These are phyloP conservation scores for Rhexocercosporidium sp. DNA, from an alignment of 2,329 filamentous ascomycete genomes.

Conservation along the genomic window DNA sequence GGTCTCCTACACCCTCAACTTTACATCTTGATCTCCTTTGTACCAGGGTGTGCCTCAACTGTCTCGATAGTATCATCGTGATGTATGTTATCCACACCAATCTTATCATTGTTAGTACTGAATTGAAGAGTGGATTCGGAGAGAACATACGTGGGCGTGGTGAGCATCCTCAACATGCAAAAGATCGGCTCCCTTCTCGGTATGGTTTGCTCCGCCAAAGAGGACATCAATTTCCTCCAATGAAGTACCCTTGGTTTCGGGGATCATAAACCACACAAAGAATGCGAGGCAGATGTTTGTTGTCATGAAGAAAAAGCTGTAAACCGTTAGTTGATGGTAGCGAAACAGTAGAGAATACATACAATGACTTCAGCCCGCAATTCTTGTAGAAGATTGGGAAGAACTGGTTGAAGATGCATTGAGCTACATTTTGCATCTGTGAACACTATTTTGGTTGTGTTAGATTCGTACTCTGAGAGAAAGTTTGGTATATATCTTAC, in stretches of 20 bases:
- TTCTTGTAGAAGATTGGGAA: conserved; percentile 71
- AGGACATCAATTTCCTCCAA: conserved; percentile 61
- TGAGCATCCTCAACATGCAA: conserved; percentile 37
- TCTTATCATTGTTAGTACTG: neutral
- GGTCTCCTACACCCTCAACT: neutral
- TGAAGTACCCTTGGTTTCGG: conserved; percentile 59
- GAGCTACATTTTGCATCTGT: conserved; percentile 67
- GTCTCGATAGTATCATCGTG: conserved; percentile 16
- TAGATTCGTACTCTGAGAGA: neutral
- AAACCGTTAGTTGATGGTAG: neutral
- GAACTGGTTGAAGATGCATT: conserved; percentile 72
- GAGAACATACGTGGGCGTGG: conserved; percentile 34
- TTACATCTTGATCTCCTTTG: conserved; percentile 22
- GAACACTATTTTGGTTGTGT: conserved; percentile 46
- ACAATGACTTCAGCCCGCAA: conserved; percentile 45
- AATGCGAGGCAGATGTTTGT: conserved; percentile 53
- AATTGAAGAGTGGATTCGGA: neutral
- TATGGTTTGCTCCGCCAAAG: conserved; percentile 49
- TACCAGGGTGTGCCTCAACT: neutral
- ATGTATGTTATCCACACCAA: conserved; percentile 22
- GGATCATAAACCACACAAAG: conserved; percentile 58
- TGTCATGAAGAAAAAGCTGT: conserved; percentile 57
- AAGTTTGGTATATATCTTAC: conserved; percentile 43
- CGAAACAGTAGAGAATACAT: neutral
- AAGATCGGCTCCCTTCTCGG: conserved; percentile 39